phyloP scores from a whole-genome alignment of 768 basidiomycete genomes.

The Panaeolus cyanescens region DNA sequence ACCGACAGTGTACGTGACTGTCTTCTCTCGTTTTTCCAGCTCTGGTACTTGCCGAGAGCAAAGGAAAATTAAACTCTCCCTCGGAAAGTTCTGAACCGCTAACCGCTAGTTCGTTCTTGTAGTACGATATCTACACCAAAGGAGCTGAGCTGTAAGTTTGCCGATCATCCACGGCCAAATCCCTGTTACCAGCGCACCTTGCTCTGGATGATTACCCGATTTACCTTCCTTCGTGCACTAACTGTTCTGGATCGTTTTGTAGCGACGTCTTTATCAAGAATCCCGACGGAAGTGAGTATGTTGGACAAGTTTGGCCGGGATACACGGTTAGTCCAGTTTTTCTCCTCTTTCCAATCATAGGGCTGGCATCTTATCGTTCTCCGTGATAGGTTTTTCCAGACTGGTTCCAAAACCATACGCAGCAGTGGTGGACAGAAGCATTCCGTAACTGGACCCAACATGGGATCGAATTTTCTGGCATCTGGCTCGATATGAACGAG shows the following conservation, averaged over 20 bases:
- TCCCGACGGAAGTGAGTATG: constrained; percentile 69
- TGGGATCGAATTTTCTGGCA: constrained; percentile 32
- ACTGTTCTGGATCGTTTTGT: neutral
- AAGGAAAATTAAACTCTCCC: neutral
- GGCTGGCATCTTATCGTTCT: neutral
- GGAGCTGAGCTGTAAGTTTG: constrained; percentile 57
- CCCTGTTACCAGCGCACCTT: neutral
- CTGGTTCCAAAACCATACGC: constrained; percentile 31
- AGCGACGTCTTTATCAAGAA: constrained; percentile 78
- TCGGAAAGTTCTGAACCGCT: constrained; percentile 2
- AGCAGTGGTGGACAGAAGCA: constrained; percentile 34
- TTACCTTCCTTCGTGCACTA: neutral
- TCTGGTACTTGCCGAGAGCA: constrained; percentile 1
- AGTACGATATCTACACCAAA: constrained; percentile 70
- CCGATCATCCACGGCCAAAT: neutral
- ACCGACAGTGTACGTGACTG: constrained; percentile 57
- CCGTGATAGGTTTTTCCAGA: constrained; percentile 28
- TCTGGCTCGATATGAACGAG: constrained; percentile 38
- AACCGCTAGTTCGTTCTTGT: constrained; percentile 3
- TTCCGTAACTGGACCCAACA: constrained; percentile 29
- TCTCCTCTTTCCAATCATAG: neutral
- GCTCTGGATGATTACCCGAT: constrained; percentile 11
- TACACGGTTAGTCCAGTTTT: constrained; percentile 47
- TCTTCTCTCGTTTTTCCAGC: neutral
- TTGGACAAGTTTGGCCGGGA: constrained; percentile 81